Conservation (phyloP, 768 basidiomycete genomes). For the Xerocomus potaroensis region DNA sequence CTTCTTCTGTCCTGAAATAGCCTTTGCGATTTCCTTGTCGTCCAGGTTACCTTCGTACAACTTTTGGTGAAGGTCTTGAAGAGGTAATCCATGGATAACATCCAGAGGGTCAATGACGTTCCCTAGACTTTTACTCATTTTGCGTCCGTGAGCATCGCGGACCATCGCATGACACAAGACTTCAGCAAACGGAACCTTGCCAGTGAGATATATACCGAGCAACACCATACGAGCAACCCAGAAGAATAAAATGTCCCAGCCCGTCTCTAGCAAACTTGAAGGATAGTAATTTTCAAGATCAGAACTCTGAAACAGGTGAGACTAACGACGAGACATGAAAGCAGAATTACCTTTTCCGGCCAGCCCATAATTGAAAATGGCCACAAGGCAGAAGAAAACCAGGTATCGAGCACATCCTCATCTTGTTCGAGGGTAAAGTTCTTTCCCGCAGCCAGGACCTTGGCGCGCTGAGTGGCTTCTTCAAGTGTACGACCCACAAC, state of each 20-base stretch:
- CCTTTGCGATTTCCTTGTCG: slow-evolving; percentile 87
- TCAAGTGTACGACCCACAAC: slow-evolving; percentile 79
- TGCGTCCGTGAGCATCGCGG: slow-evolving; percentile 96
- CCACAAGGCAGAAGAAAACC: slow-evolving; percentile 98
- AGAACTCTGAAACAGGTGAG: slow-evolving; percentile 48
- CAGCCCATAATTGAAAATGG: slow-evolving; percentile 97
- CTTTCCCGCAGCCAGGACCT: slow-evolving; percentile 58
- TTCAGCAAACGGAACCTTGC: slow-evolving; percentile 88
- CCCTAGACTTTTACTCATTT: slow-evolving; percentile 98
- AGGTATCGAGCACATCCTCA: slow-evolving; percentile 96
- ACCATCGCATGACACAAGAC: slow-evolving; percentile 99
- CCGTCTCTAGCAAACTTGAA: slow-evolving; percentile 87
- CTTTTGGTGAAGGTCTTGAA: slow-evolving; percentile 82
- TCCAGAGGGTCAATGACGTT: slow-evolving; percentile 98
- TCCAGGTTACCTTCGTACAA: slow-evolving; percentile 90
- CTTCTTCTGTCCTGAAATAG: slow-evolving; percentile 94
- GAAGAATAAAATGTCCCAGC: slow-evolving; percentile 99
- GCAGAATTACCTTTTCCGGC: slow-evolving; percentile 72
- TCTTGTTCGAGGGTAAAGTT: slow-evolving; percentile 84
- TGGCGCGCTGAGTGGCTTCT: slow-evolving; percentile 75
- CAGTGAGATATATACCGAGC: slow-evolving; percentile 86
- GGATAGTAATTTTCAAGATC: slow-evolving; percentile 87
- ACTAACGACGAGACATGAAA: background rate
- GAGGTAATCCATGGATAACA: slow-evolving; percentile 78
- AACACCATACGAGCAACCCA: slow-evolving; percentile 99